Evolutionary conservation across 345 rosid genomes (phyloP), one percentile per base, ranked within the genome.

Genomic region (Arabis alpina): DNA sequence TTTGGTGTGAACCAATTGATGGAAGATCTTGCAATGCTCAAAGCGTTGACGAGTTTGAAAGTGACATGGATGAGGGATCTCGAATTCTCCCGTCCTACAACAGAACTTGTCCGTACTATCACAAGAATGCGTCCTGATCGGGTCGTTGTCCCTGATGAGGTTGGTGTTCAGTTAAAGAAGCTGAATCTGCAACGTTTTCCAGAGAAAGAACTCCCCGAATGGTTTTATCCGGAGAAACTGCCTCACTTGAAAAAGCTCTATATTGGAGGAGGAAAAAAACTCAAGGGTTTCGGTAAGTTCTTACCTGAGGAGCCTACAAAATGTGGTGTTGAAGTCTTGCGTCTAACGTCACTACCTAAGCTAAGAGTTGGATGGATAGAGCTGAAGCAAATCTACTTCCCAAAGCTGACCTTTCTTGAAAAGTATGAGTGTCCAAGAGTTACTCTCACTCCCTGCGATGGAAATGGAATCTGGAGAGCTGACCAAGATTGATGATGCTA

Each of bases 11-110:
- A 2, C 11, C 3, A 74, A 4, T 23, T 51, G 4, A 23, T 14
- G 28, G 7, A 1, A 11, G 56, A 4, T 14, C 42, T 80, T 10
- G 10, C 3, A 1, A 7, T 11, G 2, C 40, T 76, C 5, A 11
- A 24, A 28, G n/a, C n/a, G n/a, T n/a, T 80, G 53, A 12, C 11
- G 55, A 73, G 68, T 16, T 65, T 78, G 52, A 70, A 58, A 24
- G 68, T 83, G 23, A 54, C 43, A 16, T 78, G 82, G 84, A 47
- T n/a, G n/a, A n/a, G 80, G 34, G 34, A n/a, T n/a, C n/a, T n/a
- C n/a, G n/a, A n/a, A n/a, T n/a, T n/a, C n/a, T n/a, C n/a, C n/a
- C n/a, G n/a, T n/a, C n/a, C n/a, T n/a, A n/a, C n/a, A n/a, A n/a
- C n/a, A n/a, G n/a, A n/a, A n/a, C n/a, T n/a, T n/a, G n/a, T n/a